Percentiles rank a stretch among this genome's conserved stretches.
Evolutionary conservation across 805 yeast genomes (phyloP).

Genomic region (Brettanomyces sp.): DNA sequence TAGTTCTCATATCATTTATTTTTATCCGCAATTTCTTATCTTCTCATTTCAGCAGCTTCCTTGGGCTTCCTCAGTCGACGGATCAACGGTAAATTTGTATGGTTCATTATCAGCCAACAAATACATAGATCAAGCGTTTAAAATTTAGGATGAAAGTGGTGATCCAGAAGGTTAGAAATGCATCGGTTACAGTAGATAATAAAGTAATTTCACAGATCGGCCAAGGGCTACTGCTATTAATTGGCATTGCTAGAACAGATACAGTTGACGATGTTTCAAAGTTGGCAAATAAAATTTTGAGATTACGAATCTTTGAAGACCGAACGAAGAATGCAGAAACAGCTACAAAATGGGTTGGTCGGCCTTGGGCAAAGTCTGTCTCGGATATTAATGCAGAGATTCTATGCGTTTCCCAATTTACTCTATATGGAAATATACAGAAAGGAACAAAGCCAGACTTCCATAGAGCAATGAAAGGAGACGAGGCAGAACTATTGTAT

Average conservation of each 20-base stretch:
- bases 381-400: conserved; percentile 64
- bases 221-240: conserved; percentile 69
- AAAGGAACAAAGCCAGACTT: conserved; percentile 96
- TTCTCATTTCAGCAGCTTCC: too few species aligned
- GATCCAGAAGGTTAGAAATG: conserved; percentile 79
- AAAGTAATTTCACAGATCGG: conserved; percentile 64
- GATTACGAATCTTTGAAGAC: conserved; percentile 68
- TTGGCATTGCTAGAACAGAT: conserved; percentile 78
- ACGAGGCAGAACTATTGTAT: conserved; percentile 39
- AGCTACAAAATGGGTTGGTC: conserved; percentile 45
- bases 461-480: conserved; percentile 84
- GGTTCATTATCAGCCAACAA: too few species aligned
- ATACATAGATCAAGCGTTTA: background rate
- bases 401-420: conserved; percentile 86
- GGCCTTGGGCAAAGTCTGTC: conserved; percentile 69
- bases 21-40: too few species aligned
- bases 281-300: conserved; percentile 56
- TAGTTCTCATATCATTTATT: background rate
- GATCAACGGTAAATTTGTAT: too few species aligned
- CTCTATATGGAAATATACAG: conserved; percentile 72
- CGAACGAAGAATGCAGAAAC: conserved; percentile 23
- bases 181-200: conserved; percentile 79
- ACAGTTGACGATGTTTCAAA: conserved; percentile 63
- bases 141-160: conserved; percentile 64
- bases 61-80: too few species aligned